Percentiles rank a stretch among this genome's conserved stretches.
Evolutionary conservation across 2,329 filamentous ascomycete species (phyloP).

Genomic region (Cladorrhinum sp.): DNA sequence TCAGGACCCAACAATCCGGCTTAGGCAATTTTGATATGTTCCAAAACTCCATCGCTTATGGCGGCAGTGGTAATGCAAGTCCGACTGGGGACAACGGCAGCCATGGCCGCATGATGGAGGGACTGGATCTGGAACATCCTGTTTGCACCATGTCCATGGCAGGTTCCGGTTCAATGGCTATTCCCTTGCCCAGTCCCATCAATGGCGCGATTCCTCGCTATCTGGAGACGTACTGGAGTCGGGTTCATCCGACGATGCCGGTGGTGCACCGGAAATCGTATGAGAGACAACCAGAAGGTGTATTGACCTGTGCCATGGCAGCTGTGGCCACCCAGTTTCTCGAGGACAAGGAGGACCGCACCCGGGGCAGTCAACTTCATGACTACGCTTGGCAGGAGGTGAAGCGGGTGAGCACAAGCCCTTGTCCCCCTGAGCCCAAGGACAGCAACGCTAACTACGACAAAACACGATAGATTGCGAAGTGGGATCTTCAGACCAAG

Average conservation of each 20-base stretch:
- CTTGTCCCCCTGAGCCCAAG: not conserved
- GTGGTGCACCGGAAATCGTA: constrained; percentile 49
- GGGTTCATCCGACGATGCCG: constrained; percentile 48
- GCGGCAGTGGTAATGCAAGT: constrained; percentile 12
- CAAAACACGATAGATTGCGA: constrained; percentile 39
- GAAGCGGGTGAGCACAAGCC: constrained; percentile 44
- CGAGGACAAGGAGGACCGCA: constrained; percentile 47
- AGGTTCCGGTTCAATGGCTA: constrained; percentile 28
- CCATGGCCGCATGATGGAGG: constrained; percentile 33
- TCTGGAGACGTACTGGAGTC: constrained; percentile 53
- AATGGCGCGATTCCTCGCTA: constrained; percentile 48
- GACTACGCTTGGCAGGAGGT: constrained; percentile 49
- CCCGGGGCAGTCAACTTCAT: constrained; percentile 49
- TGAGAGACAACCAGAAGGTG: constrained; percentile 42
- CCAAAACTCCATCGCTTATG: constrained; percentile 10
- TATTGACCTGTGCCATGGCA: constrained; percentile 54
- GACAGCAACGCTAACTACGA: constrained; percentile 13
- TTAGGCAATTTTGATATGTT: too few relatives aligned
- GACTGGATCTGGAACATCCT: constrained; percentile 33
- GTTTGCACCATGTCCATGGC: constrained; percentile 22
- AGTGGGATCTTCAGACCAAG: constrained; percentile 50
- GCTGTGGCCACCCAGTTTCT: constrained; percentile 54
- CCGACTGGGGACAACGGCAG: constrained; percentile 17
- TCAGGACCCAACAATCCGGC: constrained; percentile 46
- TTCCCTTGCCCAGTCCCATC: constrained; percentile 35